These are phyloP conservation scores for Aspergillus tubingensis DNA, from an alignment of 2,329 filamentous ascomycete genomes.

Conservation along the genomic window DNA sequence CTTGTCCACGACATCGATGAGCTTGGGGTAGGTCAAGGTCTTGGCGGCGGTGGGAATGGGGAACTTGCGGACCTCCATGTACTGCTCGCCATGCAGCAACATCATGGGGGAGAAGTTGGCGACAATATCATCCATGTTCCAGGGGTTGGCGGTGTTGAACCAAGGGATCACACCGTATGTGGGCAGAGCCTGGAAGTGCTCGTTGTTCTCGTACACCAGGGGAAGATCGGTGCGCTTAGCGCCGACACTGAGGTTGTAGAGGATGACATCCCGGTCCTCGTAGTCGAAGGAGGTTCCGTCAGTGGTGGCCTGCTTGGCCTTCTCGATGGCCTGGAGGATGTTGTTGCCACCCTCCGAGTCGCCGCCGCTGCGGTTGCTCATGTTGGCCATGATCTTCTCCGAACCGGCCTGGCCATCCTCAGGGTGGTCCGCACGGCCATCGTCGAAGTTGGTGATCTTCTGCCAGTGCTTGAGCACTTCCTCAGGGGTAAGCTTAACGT, in stretches of 20 bases:
- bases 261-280: conserved; percentile 82
- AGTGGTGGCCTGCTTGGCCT: conserved; percentile 70
- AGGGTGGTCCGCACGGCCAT: conserved; percentile 84
- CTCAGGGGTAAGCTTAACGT: conserved; percentile 81
- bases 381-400: conserved; percentile 80
- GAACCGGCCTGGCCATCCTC: conserved; percentile 74
- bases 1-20: conserved; percentile 96
- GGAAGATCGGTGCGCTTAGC: conserved; percentile 86
- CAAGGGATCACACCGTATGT: conserved; percentile 97
- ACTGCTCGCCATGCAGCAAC: conserved; percentile 98
- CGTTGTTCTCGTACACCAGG: conserved; percentile 85
- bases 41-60: conserved; percentile 83
- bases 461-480: conserved; percentile 74
- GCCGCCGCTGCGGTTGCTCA: conserved; percentile 67
- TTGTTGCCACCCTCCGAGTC: conserved; percentile 57
- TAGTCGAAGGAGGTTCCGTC: conserved; percentile 78
- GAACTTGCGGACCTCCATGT: conserved; percentile 89
- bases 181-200: conserved; percentile 90
- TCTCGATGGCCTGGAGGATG: conserved; percentile 73
- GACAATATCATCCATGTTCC: conserved; percentile 76
- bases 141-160: conserved; percentile 81
- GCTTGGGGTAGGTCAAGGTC: conserved; percentile 72
- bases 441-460: conserved; percentile 82
- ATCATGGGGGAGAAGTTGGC: conserved; percentile 98
- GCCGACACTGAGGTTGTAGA: conserved; percentile 94